Base-by-base conservation (phyloP, 2,329 filamentous ascomycete genomes). In the Aureobasidium vineae region DNA sequence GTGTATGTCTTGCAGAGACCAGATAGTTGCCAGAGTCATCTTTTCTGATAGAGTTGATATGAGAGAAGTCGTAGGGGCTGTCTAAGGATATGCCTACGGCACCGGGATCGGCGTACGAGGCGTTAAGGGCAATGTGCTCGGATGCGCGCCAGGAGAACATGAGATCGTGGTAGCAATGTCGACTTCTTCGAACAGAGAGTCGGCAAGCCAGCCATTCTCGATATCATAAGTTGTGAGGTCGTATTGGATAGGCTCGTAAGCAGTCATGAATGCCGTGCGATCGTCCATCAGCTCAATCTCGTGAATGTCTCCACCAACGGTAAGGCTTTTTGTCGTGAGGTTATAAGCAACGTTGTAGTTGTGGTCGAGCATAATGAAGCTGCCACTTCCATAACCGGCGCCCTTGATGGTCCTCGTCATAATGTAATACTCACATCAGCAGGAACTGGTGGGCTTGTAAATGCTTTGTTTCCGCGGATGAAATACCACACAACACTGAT, bases 31-130 rank as follows among this genome's bases (percentile, higher is more conserved):
- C 81, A 0, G 77, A 71, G 5, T 75, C 70, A 66, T 83, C 79
- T 69, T 83, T 83, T 68, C 81, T 79, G 61, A 83, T 74, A 52
- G 82, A 82, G 75, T 86, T 85, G 74, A 86, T 81, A 73, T 86
- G 84, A 71, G 79, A 81, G 69, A 73, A 80, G 70, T 80, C 79
- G 69, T 75, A 80, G 0, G 77, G 75, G 19, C 69, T 71, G 63
- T 72, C 70, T 31, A 73, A 69, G 43, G 68, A 69, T 59, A 73
- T 73, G 1, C 77, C 77, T 28, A 79, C 81, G 26, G 79, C 77
- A 23, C 79, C 75, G 56, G 80, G 68, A 70, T 72, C 66, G 68
- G 73, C 72, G 69, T 72, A 73, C 1, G 70, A 72, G 23, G 72
- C 71, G 15, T 70, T 69, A 2, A 75, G 45, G 11, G 71, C 52